Conservation (phyloP, 495 filamentous ascomycete genomes). For the Parathielavia appendiculata region DNA sequence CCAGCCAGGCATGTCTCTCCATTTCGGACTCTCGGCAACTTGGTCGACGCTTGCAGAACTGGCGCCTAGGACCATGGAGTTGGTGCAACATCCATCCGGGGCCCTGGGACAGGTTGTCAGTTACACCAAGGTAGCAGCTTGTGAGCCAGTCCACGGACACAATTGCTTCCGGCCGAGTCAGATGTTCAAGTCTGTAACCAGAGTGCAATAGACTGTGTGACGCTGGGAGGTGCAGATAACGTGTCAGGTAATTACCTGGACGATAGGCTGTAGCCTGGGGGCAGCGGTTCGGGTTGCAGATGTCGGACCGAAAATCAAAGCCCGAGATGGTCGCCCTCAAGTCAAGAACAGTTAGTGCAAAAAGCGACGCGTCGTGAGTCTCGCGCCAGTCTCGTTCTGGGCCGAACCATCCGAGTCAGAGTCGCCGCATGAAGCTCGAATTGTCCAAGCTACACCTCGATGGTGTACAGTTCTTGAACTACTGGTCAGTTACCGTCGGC, state of each 20-base stretch:
- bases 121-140: not conserved
- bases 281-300: constrained; percentile 3
- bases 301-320: constrained; percentile 10
- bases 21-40: constrained; percentile 3
- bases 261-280: not conserved
- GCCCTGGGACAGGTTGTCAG: not conserved
- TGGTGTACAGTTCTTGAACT: too few relatives aligned
- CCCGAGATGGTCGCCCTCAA: not conserved
- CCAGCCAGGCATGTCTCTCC: not conserved
- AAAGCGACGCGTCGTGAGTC: not conserved
- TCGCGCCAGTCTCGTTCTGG: not conserved
- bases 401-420: not conserved
- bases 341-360: not conserved
- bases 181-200: too few relatives aligned
- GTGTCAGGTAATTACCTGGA: too few relatives aligned
- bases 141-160: not conserved
- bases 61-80: not conserved
- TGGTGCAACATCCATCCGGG: constrained; percentile 1
- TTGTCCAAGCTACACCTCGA: not conserved
- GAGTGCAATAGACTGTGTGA: not conserved
- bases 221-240: not conserved
- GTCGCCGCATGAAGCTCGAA: not conserved
- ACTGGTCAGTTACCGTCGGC: too few relatives aligned
- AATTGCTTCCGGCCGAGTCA: constrained; percentile 9
- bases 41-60: not conserved